Percentiles rank a stretch among this genome's conserved stretches.
These are phyloP conservation scores for Neurospora sp. DNA, from an alignment of 495 filamentous ascomycete genomes.

Conservation along the genomic window DNA sequence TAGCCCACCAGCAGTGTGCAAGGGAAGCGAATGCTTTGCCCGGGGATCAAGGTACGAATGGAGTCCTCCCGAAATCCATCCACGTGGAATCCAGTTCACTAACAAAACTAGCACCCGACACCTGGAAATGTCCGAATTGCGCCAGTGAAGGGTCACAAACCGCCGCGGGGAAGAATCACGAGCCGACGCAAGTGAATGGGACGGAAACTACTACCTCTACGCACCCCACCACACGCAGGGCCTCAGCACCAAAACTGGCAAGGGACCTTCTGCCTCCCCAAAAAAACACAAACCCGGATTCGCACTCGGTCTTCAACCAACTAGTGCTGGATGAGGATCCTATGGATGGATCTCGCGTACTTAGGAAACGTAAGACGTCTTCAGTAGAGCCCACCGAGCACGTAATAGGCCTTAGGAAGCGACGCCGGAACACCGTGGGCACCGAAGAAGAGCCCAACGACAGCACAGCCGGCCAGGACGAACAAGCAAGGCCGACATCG, in stretches of 20 bases:
- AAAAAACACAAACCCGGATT: slow-evolving; percentile 60
- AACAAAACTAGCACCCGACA: slow-evolving; percentile 42
- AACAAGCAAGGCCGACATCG: slow-evolving; percentile 24
- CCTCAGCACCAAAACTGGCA: slow-evolving; percentile 46
- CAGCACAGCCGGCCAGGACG: slow-evolving; percentile 16
- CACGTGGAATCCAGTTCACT: slow-evolving; percentile 3
- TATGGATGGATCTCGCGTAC: slow-evolving; percentile 72
- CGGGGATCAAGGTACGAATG: slow-evolving; percentile 21
- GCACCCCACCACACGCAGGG: slow-evolving; percentile 26
- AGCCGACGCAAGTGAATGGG: slow-evolving; percentile 19
- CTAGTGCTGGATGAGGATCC: slow-evolving; percentile 70
- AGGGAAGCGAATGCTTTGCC: slow-evolving; percentile 64
- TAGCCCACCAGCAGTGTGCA: slow-evolving; percentile 92
- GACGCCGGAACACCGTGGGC: slow-evolving; percentile 26
- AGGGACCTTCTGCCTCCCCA: slow-evolving; percentile 70
- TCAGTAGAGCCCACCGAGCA: slow-evolving; percentile 37
- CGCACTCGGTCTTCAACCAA: slow-evolving; percentile 78
- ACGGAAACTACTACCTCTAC: background rate
- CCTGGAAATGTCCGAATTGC: slow-evolving; percentile 77
- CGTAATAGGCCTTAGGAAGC: slow-evolving; percentile 31
- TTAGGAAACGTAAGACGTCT: slow-evolving; percentile 75
- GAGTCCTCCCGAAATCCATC: background rate
- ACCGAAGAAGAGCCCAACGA: slow-evolving; percentile 26
- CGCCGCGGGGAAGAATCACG: slow-evolving; percentile 26
- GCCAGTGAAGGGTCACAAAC: slow-evolving; percentile 46